Conservation (phyloP, 331 rosid genomes). For the Rhamnella rubrinervis region DNA sequence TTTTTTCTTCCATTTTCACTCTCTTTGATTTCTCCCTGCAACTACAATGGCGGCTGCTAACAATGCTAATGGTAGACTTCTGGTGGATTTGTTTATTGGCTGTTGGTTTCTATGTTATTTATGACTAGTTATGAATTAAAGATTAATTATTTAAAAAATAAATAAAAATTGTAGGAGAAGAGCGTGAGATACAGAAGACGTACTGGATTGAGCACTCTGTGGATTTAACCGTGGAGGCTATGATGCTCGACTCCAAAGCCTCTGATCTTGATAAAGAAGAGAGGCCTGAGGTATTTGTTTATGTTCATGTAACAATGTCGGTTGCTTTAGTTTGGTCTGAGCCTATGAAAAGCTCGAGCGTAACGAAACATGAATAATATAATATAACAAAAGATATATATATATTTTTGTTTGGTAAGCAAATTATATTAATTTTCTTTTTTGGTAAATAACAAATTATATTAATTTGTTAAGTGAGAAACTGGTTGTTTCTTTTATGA, state of each 20-base stretch:
- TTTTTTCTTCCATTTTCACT: not conserved
- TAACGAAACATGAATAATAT: not conserved
- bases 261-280: slow-evolving; percentile 92
- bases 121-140: not conserved
- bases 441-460: too few relatives aligned
- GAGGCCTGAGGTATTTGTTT: slow-evolving; percentile 70
- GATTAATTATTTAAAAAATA: not conserved
- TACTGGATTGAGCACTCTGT: slow-evolving; percentile 77
- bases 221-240: slow-evolving; percentile 74
- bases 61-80: not conserved
- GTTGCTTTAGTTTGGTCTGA: not conserved
- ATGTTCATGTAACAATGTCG: not conserved
- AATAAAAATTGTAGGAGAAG: slow-evolving; percentile 31
- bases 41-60: slow-evolving; percentile 19
- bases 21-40: not conserved
- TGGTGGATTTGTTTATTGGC: not conserved
- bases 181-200: slow-evolving; percentile 71
- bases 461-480: not conserved
- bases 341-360: not conserved
- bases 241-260: slow-evolving; percentile 97
- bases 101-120: not conserved
- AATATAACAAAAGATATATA: too few relatives aligned
- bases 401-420: too few relatives aligned
- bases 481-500: not conserved
- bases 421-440: too few relatives aligned